Evolutionary conservation across 1,139 yeast genomes (phyloP), one percentile per base, ranked within the genome.

Genomic region (Taphrina flavorubra): DNA sequence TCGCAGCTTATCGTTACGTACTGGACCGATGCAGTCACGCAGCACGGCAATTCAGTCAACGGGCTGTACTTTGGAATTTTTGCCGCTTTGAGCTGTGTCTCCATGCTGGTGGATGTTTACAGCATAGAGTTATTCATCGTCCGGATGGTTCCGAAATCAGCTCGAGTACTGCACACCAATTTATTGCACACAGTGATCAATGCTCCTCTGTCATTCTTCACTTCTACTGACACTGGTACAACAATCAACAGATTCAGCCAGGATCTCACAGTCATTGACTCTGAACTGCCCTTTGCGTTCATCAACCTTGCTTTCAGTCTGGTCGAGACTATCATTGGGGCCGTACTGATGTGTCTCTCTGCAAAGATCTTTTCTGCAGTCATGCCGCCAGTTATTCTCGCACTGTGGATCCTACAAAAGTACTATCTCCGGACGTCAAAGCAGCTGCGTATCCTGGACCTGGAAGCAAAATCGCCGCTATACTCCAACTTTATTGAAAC

Each of bases 401-500:
- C 84, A 18, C 82, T 85, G 69, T 77, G 85, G 8, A 76, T 82
- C 16, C 79, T 87, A 66, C 83, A 89, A 0, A 81, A 83, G 69
- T 88, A 82, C 75, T 90, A 88, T 75, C 90, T 90, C 75, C 87
- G 86, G 68, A 85, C 92, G n/a, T 87, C 92, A 11, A 84, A 96
- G 76, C 97, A 90, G 77, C 80, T 91, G 71, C 91, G 91, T 77
- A 85, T 97, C 74, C 79, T 90, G 74, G 97, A 91, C 76, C 83
- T 70, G 10, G 53, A 49, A 20, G 53, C 53, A 20, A 49, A 49
- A 2, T 49, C 53, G 6, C 98, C 98, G 42, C 89, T 94, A 59
- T 94, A 86, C 79, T 96, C 98, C 6, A 97, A 94, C 77, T 94
- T 94, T 85, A 98, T 92, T 79, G 99, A 94, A 79, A 90, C 97